These are phyloP conservation scores for Cordyceps javanica DNA, from an alignment of 2,329 filamentous ascomycete species.

Conservation along the genomic window DNA sequence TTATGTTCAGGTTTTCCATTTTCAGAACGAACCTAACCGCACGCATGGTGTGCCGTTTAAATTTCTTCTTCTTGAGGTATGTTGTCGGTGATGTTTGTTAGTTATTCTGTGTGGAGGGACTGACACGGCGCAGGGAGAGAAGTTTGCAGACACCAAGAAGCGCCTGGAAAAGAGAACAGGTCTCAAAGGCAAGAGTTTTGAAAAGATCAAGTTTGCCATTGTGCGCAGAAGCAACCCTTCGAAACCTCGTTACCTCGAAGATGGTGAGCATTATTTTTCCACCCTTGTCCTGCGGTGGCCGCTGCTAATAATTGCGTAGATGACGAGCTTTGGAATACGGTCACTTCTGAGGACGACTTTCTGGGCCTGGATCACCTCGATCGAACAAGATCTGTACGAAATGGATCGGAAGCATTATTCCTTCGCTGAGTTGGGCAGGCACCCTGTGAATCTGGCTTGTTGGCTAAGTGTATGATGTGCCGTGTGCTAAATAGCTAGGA, in stretches of 20 bases:
- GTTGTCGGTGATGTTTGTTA: constrained; percentile 21
- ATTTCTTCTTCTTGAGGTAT: constrained; percentile 75
- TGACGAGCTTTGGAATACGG: constrained; percentile 50
- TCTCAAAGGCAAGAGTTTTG: constrained; percentile 95
- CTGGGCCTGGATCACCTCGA: constrained; percentile 63
- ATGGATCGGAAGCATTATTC: constrained; percentile 58
- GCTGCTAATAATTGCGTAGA: constrained; percentile 36
- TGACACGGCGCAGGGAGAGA: constrained; percentile 56
- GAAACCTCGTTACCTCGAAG: constrained; percentile 75
- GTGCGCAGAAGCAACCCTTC: constrained; percentile 67
- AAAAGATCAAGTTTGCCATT: constrained; percentile 95
- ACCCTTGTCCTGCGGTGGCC: neutral
- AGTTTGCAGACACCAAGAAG: constrained; percentile 87
- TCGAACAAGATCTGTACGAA: constrained; percentile 50
- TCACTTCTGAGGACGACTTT: constrained; percentile 50
- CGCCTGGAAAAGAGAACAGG: constrained; percentile 88
- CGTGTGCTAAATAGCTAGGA: constrained; percentile 4
- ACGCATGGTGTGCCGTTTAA: constrained; percentile 86
- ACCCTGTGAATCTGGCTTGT: neutral
- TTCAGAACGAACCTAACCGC: constrained; percentile 81
- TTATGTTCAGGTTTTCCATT: constrained; percentile 80
- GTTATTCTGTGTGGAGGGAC: neutral
- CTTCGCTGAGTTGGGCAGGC: constrained; percentile 32
- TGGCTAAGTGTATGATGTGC: constrained; percentile 9
- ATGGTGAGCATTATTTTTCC: constrained; percentile 64